Evolutionary conservation across 148 eudicot genomes (phyloP), one percentile per base, ranked within the genome.

Genomic region (Nyssa sinensis): DNA sequence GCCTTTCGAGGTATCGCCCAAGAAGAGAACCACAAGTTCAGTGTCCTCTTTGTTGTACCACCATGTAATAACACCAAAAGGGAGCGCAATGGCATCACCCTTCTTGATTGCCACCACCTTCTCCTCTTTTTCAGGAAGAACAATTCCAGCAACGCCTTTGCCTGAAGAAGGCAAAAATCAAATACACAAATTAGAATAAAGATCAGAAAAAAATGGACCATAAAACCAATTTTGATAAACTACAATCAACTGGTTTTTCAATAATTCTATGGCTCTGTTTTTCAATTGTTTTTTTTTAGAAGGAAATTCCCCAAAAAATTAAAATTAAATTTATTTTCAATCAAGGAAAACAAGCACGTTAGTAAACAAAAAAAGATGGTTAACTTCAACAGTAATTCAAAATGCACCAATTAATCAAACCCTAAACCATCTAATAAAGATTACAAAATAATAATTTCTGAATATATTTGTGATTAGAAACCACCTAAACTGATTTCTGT

Each of bases 51-150:
- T 86, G 86, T 93, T 93, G 84, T 84, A 86, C 94, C 94, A 93
- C 98, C 97, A 93, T 30, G 92, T 86, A 1, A 85, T 86, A 0
- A 89, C 94, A 24, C 98, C 98, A 24, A 91, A 91, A 29, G 98
- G 98, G 25, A 93, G 85, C 12, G 97, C 94, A 39, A 93, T 78
- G 19, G 94, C 86, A 72, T 93, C 98, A 33, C 98, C 98, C 72
- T 85, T 84, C 81, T 86, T 91, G 59, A 93, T 88, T 29, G 88
- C 74, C 3, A 93, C 35, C 69, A 91, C 94, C 80, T 93, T 93
- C 82, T 93, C 98, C 66, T 93, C 98, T 37, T 93, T 75, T 81
- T 93, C 98, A 10, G 98, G 98, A 13, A 89, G 94, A 69, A 93
- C 88, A 32, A 93, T 79, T 32, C 98, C 98, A 58, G 90, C 92